A percentile compares a stretch with the other conserved stretches of the same genome.
phyloP scores from a whole-genome alignment of 352 stramenopile species.

The Elongisporangium anandrum region DNA sequence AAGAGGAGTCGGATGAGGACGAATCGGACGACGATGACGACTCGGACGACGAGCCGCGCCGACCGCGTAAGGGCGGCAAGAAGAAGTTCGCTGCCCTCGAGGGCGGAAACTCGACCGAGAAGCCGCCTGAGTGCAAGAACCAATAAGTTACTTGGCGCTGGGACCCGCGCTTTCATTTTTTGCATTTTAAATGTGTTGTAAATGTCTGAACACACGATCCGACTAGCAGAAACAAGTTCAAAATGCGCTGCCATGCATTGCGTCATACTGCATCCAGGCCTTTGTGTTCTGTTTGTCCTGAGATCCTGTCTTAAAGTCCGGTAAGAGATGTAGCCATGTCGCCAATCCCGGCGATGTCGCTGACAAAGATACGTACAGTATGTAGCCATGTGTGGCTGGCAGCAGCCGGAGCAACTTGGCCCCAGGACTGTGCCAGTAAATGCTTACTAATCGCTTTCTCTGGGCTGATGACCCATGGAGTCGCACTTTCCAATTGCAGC shows the following conservation, averaged over 20 bases:
- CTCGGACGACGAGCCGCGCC: slow-evolving; percentile 44
- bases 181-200: slow-evolving; percentile 1
- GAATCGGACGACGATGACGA: slow-evolving; percentile 55
- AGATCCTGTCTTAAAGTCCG: too few species aligned
- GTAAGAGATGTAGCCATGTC: neutral
- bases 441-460: neutral
- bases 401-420: neutral
- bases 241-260: neutral
- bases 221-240: neutral
- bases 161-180: neutral
- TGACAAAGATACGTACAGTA: neutral
- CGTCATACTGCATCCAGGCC: neutral
- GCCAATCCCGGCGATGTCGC: neutral
- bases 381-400: neutral
- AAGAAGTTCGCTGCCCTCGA: slow-evolving; percentile 80
- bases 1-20: slow-evolving; percentile 55
- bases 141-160: slow-evolving; percentile 45
- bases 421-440: neutral
- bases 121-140: slow-evolving; percentile 88
- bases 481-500: neutral
- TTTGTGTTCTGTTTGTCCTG: neutral
- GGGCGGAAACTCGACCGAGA: slow-evolving; percentile 60
- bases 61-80: slow-evolving; percentile 38
- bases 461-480: neutral
- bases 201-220: neutral